Base-by-base conservation (phyloP, 108 stramenopile species). In the Nannochloropsis salina region DNA sequence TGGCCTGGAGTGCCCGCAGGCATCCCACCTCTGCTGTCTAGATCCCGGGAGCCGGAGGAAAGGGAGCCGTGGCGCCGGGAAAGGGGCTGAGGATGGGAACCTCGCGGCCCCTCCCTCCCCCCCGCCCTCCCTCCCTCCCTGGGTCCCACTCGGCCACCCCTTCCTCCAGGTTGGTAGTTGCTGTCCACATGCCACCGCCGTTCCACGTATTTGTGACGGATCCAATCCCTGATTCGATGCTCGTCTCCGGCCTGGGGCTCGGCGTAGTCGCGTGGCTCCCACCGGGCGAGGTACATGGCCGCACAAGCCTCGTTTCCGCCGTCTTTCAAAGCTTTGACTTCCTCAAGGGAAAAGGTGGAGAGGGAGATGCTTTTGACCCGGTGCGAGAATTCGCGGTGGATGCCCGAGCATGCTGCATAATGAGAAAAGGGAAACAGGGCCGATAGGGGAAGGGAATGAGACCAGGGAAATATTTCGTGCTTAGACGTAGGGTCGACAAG, bases 351-450 rank as follows among this genome's bases (percentile, higher is more conserved):
- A 83, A 89, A 89, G 42, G 47, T 89, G 18, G 89, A 85, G 20
- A 89, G 89, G 43, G 89, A 89, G 47, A 89, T 83, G 44, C 85
- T 86, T 80, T 89, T 89, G 4, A 89, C 85, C 11, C 89, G 85
- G 83, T 89, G 89, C 18, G 83, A 84, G 83, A 89, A 89, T 83
- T 89, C 89, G 22, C 89, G 85, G 43, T 41, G 61, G 8, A 74
- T 74, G 61, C 61, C 61, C 0, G 61, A 74, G 61, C 61, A 74
- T n/a, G 61, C 61, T 74, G 61, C n/a, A 74, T 15, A 2, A 2
- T 15, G 8, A 31, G 31, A 31, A 31, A 31, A 74, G 61, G 8
- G 4, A 74, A n/a, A 8, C 20, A 74, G 61, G 3, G 6, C 3
- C 2, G 61, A 2, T n/a, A 2, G 61, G 61, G 6, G 61, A 0